Evolutionary conservation across 2,329 filamentous ascomycete genomes (phyloP), one percentile per base, ranked within the genome.

Genomic region (Aulographum hederae): DNA sequence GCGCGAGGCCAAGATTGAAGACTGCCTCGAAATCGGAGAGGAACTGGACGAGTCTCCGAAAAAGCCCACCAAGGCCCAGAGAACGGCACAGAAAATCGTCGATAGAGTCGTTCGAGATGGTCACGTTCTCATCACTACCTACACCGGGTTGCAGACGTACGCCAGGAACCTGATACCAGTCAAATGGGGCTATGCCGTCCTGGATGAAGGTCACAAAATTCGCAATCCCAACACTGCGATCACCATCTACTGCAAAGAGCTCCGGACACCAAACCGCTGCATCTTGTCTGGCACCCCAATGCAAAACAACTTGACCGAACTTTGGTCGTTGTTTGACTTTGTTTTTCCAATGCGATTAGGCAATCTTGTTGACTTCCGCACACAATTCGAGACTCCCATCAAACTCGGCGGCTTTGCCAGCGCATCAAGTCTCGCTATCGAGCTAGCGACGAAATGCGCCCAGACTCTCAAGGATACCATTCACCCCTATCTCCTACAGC

Each of bases 321-420:
- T 98, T 1, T 98, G 89, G 86, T 95, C 86, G 0, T 59, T 98
- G 0, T 95, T 98, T 47, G 91, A 98, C 49, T 98, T 98, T 47
- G 78, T 95, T 35, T 95, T 84, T 38, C 89, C 91, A 0, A 94
- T 95, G 81, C 77, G 85, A 11, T 59, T 98, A 4, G 91, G 89
- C 0, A 94, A 81, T 0, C 62, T 95, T 10, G 78, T 94, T 35
- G 82, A 79, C 39, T 98, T 98, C 49, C 72, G 84, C 28, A 76
- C 75, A 37, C 75, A 92, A 37, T 95, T 98, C 40, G 89, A 95
- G 47, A 78, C 91, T 23, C 89, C 89, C 0, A 98, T 98, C 49
- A 77, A 76, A 36, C 71, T 85, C 32, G 91, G 91, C 28, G 89
- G 89, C 4, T 95, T 95, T 52, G 84, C 85, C 5, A 94, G 92